Base-by-base conservation (phyloP, 139 green algal species). In the Chlorella sp. region DNA sequence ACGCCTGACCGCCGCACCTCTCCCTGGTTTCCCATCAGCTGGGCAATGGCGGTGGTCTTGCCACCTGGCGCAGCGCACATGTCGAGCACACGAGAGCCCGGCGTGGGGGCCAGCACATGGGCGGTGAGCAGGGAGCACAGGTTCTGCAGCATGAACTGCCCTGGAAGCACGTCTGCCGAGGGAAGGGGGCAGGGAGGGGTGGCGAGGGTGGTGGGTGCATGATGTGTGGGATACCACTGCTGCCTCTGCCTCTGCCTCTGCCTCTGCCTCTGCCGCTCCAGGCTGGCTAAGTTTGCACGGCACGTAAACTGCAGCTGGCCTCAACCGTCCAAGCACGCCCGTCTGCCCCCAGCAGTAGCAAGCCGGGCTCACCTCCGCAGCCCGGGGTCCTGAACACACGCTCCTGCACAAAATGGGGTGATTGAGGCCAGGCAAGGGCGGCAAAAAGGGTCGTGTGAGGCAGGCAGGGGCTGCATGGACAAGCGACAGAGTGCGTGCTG, bases 31-130 rank as follows among this genome's bases (percentile, higher is more conserved):
- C 64, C 26, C 97, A 99, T 99, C 26, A 97, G 92, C 89, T 96
- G 87, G 24, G 97, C 97, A 40, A 99, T 81, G 69, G 97, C 94
- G 5, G 96, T 99, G 75, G 96, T 96, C 91, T 99, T 99, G 69
- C 97, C 97, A 18, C 96, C 97, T 15, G 97, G 97, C 9, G 97
- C 96, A 0, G 97, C 98, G 69, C 97, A 99, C 98, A 99, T 93
- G 66, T 91, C 83, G 37, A 99, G 93, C 22, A 95, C 97, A 26
- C 92, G 79, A 2, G 94, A 94, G 7, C 89, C 89, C 2, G 92
- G 90, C 22, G 37, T 37, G 11, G 88, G 81, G 14, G 60, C 88
- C 40, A 95, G 86, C 81, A 93, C 95, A 5, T 89, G 73, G 1
- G 95, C 95, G 1, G 94, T 89, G 32, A 95, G 81, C 57, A 97